Conservation (phyloP, 805 yeast genomes). For the Scheffersomyces lignosus region DNA sequence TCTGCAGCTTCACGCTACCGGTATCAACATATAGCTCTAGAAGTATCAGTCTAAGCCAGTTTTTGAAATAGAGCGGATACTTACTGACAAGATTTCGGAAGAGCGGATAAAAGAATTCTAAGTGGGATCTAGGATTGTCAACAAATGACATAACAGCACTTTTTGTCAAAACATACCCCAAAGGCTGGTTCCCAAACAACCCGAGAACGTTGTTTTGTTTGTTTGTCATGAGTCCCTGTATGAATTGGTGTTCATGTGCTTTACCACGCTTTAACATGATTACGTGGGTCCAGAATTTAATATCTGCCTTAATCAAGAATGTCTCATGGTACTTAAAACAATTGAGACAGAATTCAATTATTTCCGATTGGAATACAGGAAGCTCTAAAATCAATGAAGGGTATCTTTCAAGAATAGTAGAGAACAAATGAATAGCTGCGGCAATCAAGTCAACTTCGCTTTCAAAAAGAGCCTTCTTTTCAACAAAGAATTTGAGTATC, state of each 20-base stretch:
- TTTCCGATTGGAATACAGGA: conserved; percentile 19
- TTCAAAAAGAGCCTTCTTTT: conserved; percentile 32
- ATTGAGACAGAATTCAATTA: conserved; percentile 31
- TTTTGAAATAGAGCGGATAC: conserved; percentile 47
- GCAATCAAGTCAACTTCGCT: conserved; percentile 63
- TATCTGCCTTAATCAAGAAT: conserved; percentile 52
- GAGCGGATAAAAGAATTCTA: conserved; percentile 57
- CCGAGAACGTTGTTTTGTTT: no score
- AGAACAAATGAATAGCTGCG: conserved; percentile 49
- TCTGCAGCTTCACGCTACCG: not conserved
- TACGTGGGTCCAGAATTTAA: conserved; percentile 55
- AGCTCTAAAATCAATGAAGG: conserved; percentile 49
- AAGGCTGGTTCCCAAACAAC: conserved; percentile 7
- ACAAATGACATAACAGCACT: conserved; percentile 36
- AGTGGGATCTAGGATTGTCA: conserved; percentile 54
- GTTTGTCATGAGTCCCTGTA: conserved; percentile 22
- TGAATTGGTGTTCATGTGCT: conserved; percentile 36
- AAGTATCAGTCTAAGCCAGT: not conserved
- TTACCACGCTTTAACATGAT: conserved; percentile 48
- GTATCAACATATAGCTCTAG: not conserved
- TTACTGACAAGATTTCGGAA: conserved; percentile 49
- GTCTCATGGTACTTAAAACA: conserved; percentile 52
- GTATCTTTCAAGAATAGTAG: conserved; percentile 46
- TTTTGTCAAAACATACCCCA: conserved; percentile 26
- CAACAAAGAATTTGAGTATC: conserved; percentile 37